Conservation (phyloP, 768 basidiomycete species). For the Amanita muscaria region DNA sequence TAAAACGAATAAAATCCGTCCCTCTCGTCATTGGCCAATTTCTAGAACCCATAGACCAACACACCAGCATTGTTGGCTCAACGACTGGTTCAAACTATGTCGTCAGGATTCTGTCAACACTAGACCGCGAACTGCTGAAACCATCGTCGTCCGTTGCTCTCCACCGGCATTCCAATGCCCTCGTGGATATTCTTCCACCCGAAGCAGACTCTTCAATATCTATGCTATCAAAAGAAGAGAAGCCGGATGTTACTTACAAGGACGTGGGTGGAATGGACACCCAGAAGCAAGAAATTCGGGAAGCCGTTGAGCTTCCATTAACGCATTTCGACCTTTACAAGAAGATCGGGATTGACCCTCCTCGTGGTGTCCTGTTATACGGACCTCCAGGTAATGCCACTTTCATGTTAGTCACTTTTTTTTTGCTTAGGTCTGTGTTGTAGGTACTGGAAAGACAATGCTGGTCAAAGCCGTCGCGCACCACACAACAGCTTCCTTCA, state of each 20-base stretch:
- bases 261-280: conserved; percentile 97
- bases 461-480: conserved; percentile 99
- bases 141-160: conserved; percentile 97
- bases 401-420: neutral
- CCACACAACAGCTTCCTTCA: conserved; percentile 95
- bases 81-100: conserved; percentile 99
- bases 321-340: conserved; percentile 98
- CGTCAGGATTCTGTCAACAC: conserved; percentile 91
- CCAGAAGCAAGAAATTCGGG: conserved; percentile 98
- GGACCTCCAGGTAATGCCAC: conserved; percentile 78
- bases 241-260: conserved; percentile 86
- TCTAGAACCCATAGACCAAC: conserved; percentile 96
- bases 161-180: conserved; percentile 96
- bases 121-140: conserved; percentile 95
- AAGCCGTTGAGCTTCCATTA: conserved; percentile 93
- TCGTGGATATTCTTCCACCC: conserved; percentile 96
- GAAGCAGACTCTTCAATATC: conserved; percentile 97
- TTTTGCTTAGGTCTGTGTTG: neutral
- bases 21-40: conserved; percentile 99
- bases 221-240: conserved; percentile 91
- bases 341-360: conserved; percentile 99
- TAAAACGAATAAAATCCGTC: conserved; percentile 97
- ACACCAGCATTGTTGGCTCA: conserved; percentile 93
- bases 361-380: conserved; percentile 91
- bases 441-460: conserved; percentile 98